Conservation (phyloP, 441 rosid genomes). For the Mallotus repandus region DNA sequence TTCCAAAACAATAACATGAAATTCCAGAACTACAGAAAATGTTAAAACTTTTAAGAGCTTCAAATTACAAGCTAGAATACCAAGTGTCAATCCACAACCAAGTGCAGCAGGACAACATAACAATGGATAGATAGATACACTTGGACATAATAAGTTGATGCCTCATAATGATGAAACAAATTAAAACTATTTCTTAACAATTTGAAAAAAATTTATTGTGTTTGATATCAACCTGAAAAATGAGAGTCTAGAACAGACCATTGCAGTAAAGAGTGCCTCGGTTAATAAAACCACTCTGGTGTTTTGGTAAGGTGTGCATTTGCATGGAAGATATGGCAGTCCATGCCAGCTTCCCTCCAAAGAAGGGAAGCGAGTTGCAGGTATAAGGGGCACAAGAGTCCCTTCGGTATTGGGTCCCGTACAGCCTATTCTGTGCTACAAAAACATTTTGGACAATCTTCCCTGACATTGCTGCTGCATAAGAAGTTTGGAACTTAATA, state of each 20-base stretch:
- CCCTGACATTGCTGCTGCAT: constrained; percentile 85
- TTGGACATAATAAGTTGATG: constrained; percentile 14
- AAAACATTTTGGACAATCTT: constrained; percentile 75
- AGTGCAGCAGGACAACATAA: not conserved
- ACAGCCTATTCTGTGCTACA: constrained; percentile 78
- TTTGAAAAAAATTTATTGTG: constrained; percentile 22
- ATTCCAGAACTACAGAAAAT: constrained; percentile 11
- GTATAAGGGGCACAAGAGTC: constrained; percentile 53
- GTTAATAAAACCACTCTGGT: constrained; percentile 63
- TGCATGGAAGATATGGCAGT: constrained; percentile 75
- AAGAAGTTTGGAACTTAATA: constrained; percentile 39
- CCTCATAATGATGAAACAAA: constrained; percentile 8
- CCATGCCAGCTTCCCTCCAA: constrained; percentile 81
- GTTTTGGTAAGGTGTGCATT: constrained; percentile 43
- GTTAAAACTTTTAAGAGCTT: not conserved
- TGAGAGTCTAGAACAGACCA: constrained; percentile 93
- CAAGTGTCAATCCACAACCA: not conserved
- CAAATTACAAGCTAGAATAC: not conserved
- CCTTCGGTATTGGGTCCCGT: constrained; percentile 54
- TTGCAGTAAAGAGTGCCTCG: constrained; percentile 65
- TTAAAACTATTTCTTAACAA: not conserved
- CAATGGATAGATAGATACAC: not conserved
- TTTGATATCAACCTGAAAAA: constrained; percentile 45
- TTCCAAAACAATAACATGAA: constrained; percentile 20
- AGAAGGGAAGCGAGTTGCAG: constrained; percentile 62